These are phyloP conservation scores for Nannochloropsis oceanica DNA, from an alignment of 108 stramenopile genomes.

Conservation along the genomic window DNA sequence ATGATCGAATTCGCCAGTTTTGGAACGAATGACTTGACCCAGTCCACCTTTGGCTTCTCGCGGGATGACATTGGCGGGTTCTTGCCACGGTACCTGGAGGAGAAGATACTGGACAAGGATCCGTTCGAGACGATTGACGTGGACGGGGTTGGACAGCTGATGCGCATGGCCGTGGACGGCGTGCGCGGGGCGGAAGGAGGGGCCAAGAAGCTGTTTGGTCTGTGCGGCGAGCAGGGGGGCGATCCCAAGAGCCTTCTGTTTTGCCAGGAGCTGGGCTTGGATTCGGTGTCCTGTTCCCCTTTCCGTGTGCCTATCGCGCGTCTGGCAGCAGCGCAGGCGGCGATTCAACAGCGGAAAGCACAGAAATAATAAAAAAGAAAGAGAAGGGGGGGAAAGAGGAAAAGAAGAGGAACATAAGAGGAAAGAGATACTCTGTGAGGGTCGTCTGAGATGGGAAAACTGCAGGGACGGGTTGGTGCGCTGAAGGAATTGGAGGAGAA, in stretches of 20 bases:
- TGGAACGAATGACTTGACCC: conserved; percentile 70
- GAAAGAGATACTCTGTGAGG: no score
- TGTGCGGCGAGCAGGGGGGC: conserved; percentile 76
- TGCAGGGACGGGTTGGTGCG: no score
- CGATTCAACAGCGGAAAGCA: background rate
- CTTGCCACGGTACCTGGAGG: conserved; percentile 54
- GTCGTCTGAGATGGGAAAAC: no score
- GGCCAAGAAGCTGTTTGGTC: conserved; percentile 49
- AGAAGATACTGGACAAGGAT: conserved; percentile 59
- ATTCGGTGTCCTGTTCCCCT: conserved; percentile 70
- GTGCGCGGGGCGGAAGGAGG: conserved; percentile 46
- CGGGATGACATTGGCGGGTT: conserved; percentile 64
- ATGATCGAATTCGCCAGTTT: conserved; percentile 61
- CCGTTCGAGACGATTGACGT: conserved; percentile 65
- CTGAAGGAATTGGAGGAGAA: no score
- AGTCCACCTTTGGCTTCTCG: conserved; percentile 70
- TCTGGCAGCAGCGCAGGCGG: conserved; percentile 50
- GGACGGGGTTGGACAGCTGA: conserved; percentile 60
- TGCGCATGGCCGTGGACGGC: conserved; percentile 42
- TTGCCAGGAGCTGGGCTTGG: conserved; percentile 52
- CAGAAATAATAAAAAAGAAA: background rate
- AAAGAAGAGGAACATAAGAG: background rate
- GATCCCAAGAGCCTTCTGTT: conserved; percentile 57
- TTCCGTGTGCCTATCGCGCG: conserved; percentile 69
- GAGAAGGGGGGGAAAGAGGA: background rate